phyloP scores from a whole-genome alignment of 2,329 filamentous ascomycete species.

The Aspergillus thermomutatus region DNA sequence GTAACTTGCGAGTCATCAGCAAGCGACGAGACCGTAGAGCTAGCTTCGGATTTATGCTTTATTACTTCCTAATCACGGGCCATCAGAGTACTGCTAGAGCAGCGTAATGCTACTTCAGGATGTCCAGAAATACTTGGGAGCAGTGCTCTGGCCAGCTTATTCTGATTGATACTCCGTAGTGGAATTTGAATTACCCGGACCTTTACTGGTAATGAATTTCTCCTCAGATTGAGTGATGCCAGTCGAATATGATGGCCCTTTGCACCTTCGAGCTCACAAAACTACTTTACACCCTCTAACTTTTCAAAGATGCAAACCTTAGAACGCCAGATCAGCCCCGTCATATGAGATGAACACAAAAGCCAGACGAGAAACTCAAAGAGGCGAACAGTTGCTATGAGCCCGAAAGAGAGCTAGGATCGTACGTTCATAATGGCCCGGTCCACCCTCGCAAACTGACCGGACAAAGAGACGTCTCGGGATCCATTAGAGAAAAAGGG shows the following conservation, averaged over 20 bases:
- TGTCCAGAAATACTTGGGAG: neutral
- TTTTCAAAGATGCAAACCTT: slow-evolving; percentile 8
- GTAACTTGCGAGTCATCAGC: no score
- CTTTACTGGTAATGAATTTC: neutral
- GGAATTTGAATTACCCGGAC: neutral
- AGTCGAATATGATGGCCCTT: neutral
- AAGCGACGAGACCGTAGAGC: no score
- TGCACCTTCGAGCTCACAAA: slow-evolving; percentile 1
- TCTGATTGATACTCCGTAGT: neutral
- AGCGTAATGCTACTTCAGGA: neutral
- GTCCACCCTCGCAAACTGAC: neutral
- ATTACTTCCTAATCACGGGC: neutral
- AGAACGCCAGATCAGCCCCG: slow-evolving; percentile 19
- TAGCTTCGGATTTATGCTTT: no score
- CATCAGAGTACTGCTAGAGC: neutral
- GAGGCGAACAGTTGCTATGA: slow-evolving; percentile 2
- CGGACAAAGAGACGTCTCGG: neutral
- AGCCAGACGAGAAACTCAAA: slow-evolving; percentile 1
- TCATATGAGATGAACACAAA: slow-evolving; percentile 3
- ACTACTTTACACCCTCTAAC: slow-evolving; percentile 8
- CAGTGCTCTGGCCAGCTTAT: neutral
- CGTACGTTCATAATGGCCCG: neutral
- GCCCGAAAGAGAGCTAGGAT: slow-evolving; percentile 8
- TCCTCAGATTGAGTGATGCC: neutral
- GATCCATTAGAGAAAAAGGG: slow-evolving; percentile 15